phyloP scores from a whole-genome alignment of 2,329 filamentous ascomycete genomes.

The Fusarium sp. region DNA sequence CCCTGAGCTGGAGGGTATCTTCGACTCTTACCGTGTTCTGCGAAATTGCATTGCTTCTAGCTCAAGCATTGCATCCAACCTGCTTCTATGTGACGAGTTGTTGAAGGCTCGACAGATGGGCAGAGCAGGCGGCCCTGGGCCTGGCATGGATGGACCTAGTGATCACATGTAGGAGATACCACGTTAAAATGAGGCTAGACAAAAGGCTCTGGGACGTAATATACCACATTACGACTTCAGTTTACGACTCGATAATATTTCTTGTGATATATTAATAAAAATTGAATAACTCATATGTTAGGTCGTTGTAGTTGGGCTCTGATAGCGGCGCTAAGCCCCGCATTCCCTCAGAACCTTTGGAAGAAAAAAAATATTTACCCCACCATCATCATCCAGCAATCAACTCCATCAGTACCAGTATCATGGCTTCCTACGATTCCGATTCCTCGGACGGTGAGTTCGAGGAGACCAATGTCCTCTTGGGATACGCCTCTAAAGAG shows the following conservation, averaged over 20 bases:
- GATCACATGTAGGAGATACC: constrained; percentile 60
- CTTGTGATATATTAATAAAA: constrained; percentile 4
- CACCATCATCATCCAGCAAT: constrained; percentile 47
- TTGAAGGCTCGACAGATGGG: constrained; percentile 98
- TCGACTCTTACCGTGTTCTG: constrained; percentile 94
- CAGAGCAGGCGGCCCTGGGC: constrained; percentile 69
- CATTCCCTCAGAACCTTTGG: constrained; percentile 39
- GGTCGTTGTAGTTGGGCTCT: constrained; percentile 8
- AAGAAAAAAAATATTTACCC: constrained; percentile 56
- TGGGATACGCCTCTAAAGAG: constrained; percentile 89
- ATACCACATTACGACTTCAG: constrained; percentile 39
- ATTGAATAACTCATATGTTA: not conserved
- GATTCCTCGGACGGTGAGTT: constrained; percentile 81
- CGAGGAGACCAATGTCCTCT: constrained; percentile 85
- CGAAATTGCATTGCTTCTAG: constrained; percentile 94
- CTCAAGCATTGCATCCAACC: constrained; percentile 93
- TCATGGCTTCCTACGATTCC: constrained; percentile 85
- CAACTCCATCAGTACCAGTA: constrained; percentile 29
- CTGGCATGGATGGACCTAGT: constrained; percentile 71
- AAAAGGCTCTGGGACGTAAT: constrained; percentile 48
- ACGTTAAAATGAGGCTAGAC: constrained; percentile 52
- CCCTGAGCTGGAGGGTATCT: constrained; percentile 90
- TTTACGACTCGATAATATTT: not conserved
- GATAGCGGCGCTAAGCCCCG: constrained; percentile 48
- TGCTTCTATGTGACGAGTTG: constrained; percentile 95